Conservation (phyloP, 176 grass and related monocot genomes). For the Zea mays region DNA sequence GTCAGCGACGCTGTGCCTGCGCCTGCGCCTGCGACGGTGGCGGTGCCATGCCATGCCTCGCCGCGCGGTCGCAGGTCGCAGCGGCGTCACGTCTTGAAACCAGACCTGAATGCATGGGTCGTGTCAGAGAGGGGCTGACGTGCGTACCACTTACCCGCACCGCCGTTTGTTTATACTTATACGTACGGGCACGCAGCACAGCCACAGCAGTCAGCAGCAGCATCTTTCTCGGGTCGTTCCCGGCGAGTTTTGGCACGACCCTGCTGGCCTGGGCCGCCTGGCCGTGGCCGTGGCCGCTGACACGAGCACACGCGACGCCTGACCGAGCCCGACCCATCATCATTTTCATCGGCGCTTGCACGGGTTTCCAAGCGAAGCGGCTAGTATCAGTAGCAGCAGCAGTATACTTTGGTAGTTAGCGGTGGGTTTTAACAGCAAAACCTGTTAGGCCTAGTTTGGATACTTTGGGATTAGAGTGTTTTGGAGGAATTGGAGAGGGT, state of each 20-base stretch:
- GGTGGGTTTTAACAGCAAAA: too few species aligned
- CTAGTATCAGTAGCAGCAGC: too few species aligned
- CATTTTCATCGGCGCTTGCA: not conserved
- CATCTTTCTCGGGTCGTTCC: constrained; percentile 56
- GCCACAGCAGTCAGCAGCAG: not conserved
- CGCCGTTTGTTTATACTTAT: too few species aligned
- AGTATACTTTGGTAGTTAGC: too few species aligned
- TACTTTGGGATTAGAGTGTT: too few species aligned
- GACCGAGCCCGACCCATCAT: not conserved
- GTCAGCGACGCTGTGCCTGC: constrained; percentile 32
- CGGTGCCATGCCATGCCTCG: not conserved
- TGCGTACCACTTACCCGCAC: too few species aligned
- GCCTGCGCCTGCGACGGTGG: not conserved
- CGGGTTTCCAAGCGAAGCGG: not conserved
- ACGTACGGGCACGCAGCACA: too few species aligned
- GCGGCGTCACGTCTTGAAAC: too few species aligned
- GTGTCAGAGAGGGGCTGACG: not conserved
- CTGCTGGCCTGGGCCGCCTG: not conserved
- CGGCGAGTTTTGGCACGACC: constrained; percentile 32
- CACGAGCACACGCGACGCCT: too few species aligned
- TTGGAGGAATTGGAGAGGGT: too few species aligned
- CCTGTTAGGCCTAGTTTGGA: too few species aligned
- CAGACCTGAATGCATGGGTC: constrained; percentile 1
- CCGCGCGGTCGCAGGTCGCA: not conserved
- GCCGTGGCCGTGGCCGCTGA: too few species aligned